These are phyloP conservation scores for Pseudevernia furfuracea DNA, from an alignment of 495 filamentous ascomycete genomes.

Conservation along the genomic window DNA sequence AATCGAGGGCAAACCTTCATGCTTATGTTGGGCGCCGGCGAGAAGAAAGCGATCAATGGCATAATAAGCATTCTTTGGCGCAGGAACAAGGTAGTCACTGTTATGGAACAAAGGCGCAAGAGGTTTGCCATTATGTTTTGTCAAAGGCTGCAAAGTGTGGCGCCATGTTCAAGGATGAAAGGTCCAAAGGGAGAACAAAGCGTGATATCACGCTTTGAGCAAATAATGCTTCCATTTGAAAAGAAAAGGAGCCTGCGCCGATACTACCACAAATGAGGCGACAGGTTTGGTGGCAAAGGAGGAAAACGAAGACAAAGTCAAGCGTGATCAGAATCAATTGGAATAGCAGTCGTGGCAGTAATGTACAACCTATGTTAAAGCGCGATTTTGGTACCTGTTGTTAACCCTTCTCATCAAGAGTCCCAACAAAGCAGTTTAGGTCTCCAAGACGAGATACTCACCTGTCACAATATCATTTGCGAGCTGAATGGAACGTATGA, in stretches of 20 bases:
- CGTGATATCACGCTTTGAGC: background rate
- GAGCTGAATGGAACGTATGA: no score
- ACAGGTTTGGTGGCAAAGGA: background rate
- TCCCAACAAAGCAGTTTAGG: background rate
- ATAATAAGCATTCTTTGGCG: constrained; percentile 1
- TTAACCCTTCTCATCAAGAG: background rate
- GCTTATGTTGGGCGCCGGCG: background rate
- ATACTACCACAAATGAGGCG: background rate
- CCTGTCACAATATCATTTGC: no score
- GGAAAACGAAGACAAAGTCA: background rate
- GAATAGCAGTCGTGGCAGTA: background rate
- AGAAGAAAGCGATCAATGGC: background rate
- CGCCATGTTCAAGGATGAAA: background rate
- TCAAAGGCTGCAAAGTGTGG: background rate
- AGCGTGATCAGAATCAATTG: background rate
- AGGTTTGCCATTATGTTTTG: background rate
- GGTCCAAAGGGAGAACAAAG: background rate
- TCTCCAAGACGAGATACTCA: background rate
- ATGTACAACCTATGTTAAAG: background rate
- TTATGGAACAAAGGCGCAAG: background rate
- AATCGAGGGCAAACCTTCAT: background rate
- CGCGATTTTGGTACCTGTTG: background rate
- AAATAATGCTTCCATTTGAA: background rate
- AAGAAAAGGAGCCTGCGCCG: background rate
- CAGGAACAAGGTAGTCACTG: background rate